phyloP scores from a whole-genome alignment of 2,329 filamentous ascomycete species.

The Cytospora leucostoma region DNA sequence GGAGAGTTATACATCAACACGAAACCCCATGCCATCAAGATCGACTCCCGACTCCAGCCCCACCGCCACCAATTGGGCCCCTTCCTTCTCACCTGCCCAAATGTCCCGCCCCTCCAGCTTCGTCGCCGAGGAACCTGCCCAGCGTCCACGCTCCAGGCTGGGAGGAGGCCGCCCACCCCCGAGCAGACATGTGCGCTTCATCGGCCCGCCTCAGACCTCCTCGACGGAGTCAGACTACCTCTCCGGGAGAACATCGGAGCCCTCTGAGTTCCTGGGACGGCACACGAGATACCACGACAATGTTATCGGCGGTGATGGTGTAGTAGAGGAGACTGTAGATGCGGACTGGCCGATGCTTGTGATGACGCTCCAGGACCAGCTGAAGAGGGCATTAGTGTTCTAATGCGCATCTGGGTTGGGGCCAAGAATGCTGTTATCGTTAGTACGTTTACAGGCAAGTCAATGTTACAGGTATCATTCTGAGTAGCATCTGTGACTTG shows the following conservation, averaged over 20 bases:
- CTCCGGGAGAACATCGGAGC: constrained; percentile 29
- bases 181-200: constrained; percentile 22
- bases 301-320: constrained; percentile 5
- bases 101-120: constrained; percentile 19
- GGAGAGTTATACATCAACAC: not conserved
- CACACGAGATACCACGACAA: constrained; percentile 30
- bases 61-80: not conserved
- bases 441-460: not conserved
- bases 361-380: constrained; percentile 21
- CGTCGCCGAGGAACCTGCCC: constrained; percentile 25
- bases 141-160: constrained; percentile 14
- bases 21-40: not conserved
- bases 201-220: not conserved
- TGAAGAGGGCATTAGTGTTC: constrained; percentile 26
- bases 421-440: not conserved
- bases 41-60: not conserved
- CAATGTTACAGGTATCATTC: not conserved
- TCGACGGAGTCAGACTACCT: not conserved
- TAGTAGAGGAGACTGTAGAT: not conserved
- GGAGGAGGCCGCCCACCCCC: constrained; percentile 5
- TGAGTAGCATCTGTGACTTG: no score
- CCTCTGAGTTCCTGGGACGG: constrained; percentile 40
- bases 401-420: not conserved
- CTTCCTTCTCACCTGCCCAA: constrained; percentile 2
- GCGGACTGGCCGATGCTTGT: not conserved